Evolutionary conservation across 768 basidiomycete species (phyloP).

Genomic region (Russula sp.): DNA sequence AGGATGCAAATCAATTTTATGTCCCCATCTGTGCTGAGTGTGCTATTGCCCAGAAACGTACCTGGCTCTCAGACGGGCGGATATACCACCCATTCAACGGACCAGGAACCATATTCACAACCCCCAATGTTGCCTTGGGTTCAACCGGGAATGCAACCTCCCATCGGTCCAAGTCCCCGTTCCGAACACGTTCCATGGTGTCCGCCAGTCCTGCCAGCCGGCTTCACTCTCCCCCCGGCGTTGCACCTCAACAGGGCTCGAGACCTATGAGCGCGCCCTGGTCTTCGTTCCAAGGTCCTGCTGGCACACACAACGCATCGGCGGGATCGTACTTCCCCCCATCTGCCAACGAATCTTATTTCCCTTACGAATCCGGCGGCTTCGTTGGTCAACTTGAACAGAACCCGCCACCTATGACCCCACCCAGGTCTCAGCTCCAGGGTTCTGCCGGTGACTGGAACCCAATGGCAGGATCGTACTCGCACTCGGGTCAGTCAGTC

Average conservation of each 20-base stretch:
- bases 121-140: neutral
- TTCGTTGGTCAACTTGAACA: neutral
- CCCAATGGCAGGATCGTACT: neutral
- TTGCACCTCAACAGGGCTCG: neutral
- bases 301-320: neutral
- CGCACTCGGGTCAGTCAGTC: neutral
- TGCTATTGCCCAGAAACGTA: neutral
- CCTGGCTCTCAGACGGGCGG: neutral
- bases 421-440: neutral
- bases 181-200: neutral
- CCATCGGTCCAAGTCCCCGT: neutral
- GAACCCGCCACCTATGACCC: neutral
- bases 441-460: neutral
- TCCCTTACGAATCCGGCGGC: neutral
- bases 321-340: neutral
- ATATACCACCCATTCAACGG: neutral
- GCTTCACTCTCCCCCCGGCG: neutral
- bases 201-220: neutral
- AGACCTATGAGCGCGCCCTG: neutral
- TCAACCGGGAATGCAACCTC: neutral
- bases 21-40: neutral
- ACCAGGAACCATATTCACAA: neutral
- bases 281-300: neutral
- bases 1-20: no score
- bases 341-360: neutral